Evolutionary conservation across 2,329 filamentous ascomycete genomes (phyloP), one percentile per base, ranked within the genome.

Genomic region (Colletotrichum viniferum): DNA sequence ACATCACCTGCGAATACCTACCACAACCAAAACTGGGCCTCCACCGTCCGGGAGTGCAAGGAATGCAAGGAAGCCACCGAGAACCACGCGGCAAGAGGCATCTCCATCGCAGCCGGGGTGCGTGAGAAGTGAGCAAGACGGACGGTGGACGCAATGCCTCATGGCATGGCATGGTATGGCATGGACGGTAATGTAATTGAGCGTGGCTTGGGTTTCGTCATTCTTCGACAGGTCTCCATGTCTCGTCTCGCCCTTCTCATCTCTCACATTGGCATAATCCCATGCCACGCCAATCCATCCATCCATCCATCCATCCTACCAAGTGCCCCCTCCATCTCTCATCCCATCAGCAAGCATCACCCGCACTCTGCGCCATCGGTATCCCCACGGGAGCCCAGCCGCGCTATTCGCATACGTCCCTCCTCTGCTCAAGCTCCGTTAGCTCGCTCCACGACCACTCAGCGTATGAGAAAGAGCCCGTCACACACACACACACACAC

Each of bases 251-350:
- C 26, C 28, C 26, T 71, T 30, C 69, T 73, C 62, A 67, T 62
- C 55, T 67, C 38, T 73, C 69, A 75, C 38, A 67, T 72, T 73
- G 55, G n/a, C 61, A 38, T 24, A 62, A 62, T 34, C 60, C 60
- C 60, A 62, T 62, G 32, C 28, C 30, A 48, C 43, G 43, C 43
- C 43, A 48, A 62, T 62, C 60, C 60, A 62, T 26, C 18, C 38
- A 43, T 43, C 38, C 38, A 43, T 43, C 38, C 38, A n/a, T n/a
- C 43, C 43, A 21, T 48, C n/a, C 43, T 48, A 48, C 43, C 18
- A 48, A 48, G 43, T 48, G n/a, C 43, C 43, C 43, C 21, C 21
- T 26, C 55, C 55, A 58, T 58, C 16, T 30, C 34, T 58, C 16
- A 30, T 73, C 21, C 61, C 63, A 28, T 69, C 64, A 64, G 21